Percentiles rank a stretch among this genome's conserved stretches.
Conservation (phyloP, 441 rosid species). For the Euphorbia schlechtendalii region DNA sequence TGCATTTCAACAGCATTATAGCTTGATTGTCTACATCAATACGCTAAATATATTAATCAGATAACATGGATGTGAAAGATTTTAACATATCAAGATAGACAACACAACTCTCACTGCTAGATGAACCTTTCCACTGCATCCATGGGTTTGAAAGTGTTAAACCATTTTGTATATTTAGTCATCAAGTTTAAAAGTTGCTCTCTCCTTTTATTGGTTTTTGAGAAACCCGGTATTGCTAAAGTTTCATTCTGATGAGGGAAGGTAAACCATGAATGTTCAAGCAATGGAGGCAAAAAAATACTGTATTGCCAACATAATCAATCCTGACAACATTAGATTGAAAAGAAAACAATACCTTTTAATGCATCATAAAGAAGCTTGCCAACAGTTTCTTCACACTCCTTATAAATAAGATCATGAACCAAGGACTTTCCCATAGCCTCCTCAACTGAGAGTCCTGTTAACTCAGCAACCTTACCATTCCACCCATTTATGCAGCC, state of each 20-base stretch:
- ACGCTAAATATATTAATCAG: neutral
- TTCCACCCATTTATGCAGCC: constrained; percentile 94
- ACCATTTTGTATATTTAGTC: constrained; percentile 2
- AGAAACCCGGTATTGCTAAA: neutral
- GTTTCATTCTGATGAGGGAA: constrained; percentile 13
- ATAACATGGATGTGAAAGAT: neutral
- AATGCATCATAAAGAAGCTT: constrained; percentile 67
- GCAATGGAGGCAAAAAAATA: neutral
- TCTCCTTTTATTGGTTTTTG: neutral
- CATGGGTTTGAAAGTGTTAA: constrained; percentile 3
- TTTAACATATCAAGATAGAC: neutral
- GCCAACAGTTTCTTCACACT: constrained; percentile 63
- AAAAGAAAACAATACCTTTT: constrained; percentile 41
- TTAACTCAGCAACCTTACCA: constrained; percentile 79
- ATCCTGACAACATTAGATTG: neutral
- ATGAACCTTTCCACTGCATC: neutral
- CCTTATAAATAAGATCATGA: constrained; percentile 64
- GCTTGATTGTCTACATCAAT: neutral
- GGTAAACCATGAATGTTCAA: constrained; percentile 10
- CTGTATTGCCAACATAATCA: neutral
- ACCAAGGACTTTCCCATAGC: constrained; percentile 94
- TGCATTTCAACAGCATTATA: neutral
- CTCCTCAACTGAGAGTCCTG: constrained; percentile 83
- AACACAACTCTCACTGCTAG: neutral
- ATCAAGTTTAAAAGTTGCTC: neutral